Percentiles rank a stretch among this genome's conserved stretches.
phyloP scores from a whole-genome alignment of 257 asterid genomes.

The Penstemon eatonii region DNA sequence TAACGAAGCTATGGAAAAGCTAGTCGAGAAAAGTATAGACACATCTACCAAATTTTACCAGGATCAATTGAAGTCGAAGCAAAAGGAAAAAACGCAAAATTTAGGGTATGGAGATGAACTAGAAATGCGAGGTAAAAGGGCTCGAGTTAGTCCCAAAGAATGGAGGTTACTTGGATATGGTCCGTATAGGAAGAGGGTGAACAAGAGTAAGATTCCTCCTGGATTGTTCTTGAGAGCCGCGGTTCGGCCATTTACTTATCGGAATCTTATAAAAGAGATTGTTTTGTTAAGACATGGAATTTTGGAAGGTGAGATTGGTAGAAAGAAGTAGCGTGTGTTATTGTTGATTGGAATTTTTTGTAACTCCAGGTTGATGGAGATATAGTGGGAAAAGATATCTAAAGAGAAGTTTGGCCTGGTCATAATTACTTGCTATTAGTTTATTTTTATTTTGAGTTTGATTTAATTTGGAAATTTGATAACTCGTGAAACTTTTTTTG shows the following conservation, averaged over 20 bases:
- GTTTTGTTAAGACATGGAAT: conserved; percentile 82
- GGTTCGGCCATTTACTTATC: conserved; percentile 82
- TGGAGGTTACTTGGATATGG: conserved; percentile 76
- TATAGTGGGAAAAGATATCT: too few species aligned
- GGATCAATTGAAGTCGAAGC: conserved; percentile 36
- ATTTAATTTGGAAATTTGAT: too few species aligned
- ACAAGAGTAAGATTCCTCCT: conserved; percentile 75
- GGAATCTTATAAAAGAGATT: conserved; percentile 89
- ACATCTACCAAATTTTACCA: conserved; percentile 44
- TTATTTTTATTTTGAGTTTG: too few species aligned
- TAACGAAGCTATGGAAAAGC: conserved; percentile 81
- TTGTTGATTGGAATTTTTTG: not conserved
- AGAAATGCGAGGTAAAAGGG: conserved; percentile 64
- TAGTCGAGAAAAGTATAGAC: conserved; percentile 55
- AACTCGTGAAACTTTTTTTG: too few species aligned
- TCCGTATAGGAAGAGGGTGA: conserved; percentile 62
- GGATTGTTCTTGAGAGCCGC: conserved; percentile 77
- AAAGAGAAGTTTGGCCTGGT: too few species aligned
- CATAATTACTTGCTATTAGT: too few species aligned
- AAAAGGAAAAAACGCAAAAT: conserved; percentile 22
- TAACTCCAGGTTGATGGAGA: too few species aligned
- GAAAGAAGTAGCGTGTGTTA: conserved; percentile 35
- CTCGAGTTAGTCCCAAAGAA: conserved; percentile 64
- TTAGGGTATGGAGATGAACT: conserved; percentile 60
- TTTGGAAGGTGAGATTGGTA: conserved; percentile 75